Conservation (phyloP, 1,284 basidiomycete species). For the Tilletia setariae region DNA sequence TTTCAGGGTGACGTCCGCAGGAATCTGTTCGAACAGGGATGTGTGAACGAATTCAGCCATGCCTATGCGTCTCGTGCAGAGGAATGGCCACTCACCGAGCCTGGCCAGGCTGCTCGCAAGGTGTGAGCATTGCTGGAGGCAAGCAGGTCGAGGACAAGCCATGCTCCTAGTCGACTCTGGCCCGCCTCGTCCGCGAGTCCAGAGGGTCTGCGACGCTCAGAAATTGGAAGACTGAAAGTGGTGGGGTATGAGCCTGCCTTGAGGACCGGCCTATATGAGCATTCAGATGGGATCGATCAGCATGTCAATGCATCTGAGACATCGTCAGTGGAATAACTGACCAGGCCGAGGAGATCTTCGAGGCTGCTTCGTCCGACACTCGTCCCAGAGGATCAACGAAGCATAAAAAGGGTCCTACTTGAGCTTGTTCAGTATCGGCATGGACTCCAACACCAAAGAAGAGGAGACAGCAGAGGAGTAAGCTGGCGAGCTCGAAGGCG, state of each 20-base stretch:
- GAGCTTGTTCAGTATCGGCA: conserved; percentile 4
- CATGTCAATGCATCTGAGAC: neutral
- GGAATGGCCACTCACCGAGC: neutral
- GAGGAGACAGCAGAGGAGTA: neutral
- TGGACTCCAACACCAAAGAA: neutral
- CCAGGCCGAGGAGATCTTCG: neutral
- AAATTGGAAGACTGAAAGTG: conserved; percentile 11
- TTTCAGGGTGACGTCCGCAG: neutral
- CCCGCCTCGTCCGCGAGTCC: neutral
- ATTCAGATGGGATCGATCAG: neutral
- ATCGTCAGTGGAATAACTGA: neutral
- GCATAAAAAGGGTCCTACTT: conserved; percentile 1
- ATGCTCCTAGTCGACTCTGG: conserved; percentile 9
- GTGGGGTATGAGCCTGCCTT: neutral
- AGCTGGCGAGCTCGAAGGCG: too few relatives aligned
- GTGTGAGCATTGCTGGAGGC: conserved; percentile 6
- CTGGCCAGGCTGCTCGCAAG: conserved; percentile 11
- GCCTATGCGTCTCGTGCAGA: neutral
- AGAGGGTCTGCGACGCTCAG: neutral
- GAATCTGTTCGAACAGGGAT: neutral
- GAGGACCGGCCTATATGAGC: conserved; percentile 13
- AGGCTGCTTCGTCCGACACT: neutral
- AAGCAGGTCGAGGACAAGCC: conserved; percentile 6
- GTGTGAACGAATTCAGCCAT: neutral
- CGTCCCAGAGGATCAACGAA: conserved; percentile 1